phyloP scores from a whole-genome alignment of 2,329 filamentous ascomycete species.

The Boeremia exigua region DNA sequence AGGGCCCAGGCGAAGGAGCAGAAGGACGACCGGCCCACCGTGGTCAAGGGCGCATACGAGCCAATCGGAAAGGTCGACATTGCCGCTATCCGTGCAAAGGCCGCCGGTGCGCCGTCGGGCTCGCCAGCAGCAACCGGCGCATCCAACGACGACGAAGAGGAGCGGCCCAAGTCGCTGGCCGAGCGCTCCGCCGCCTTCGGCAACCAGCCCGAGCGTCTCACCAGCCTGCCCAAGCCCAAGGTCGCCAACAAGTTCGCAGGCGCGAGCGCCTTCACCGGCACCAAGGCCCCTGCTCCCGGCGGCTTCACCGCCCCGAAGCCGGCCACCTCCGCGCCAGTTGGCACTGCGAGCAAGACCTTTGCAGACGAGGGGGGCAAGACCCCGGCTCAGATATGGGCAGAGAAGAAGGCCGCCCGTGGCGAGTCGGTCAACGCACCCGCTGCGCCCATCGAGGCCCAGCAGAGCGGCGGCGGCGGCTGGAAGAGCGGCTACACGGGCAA shows the following conservation, averaged over 20 bases:
- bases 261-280: constrained; percentile 77
- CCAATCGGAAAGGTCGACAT: constrained; percentile 97
- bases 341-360: constrained; percentile 87
- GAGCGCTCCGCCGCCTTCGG: constrained; percentile 78
- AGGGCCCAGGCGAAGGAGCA: constrained; percentile 73
- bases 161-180: constrained; percentile 66
- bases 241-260: constrained; percentile 86
- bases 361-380: constrained; percentile 95
- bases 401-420: constrained; percentile 88
- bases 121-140: constrained; percentile 54
- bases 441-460: constrained; percentile 60
- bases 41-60: constrained; percentile 92
- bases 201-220: constrained; percentile 76
- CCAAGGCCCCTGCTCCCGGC: constrained; percentile 83
- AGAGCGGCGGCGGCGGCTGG: constrained; percentile 78
- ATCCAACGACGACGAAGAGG: constrained; percentile 54
- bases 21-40: constrained; percentile 77
- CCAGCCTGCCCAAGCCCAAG: constrained; percentile 90
- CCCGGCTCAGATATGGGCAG: constrained; percentile 94
- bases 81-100: constrained; percentile 84
- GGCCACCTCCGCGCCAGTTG: constrained; percentile 69
- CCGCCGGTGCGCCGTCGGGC: constrained; percentile 60
- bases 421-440: constrained; percentile 57
- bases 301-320: constrained; percentile 68
- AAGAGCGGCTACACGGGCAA: constrained; percentile 92